Base-by-base conservation (phyloP, 176 grass and related monocot genomes). In the Leersia perrieri region DNA sequence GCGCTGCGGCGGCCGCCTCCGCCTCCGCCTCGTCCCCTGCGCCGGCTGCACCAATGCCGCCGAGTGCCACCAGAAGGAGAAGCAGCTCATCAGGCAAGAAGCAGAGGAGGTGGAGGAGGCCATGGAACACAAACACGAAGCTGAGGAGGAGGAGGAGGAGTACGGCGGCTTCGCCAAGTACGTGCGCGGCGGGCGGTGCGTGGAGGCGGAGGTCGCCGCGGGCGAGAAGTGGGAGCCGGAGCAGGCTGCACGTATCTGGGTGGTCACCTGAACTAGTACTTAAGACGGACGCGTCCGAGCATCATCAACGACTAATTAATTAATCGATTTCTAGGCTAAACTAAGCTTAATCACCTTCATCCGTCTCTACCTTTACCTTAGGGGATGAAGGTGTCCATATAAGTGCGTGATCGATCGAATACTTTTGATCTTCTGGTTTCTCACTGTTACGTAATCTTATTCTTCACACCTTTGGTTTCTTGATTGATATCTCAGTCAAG, bases 1-100 rank as follows among this genome's bases (percentile, higher is more conserved):
- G 68, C 87, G 93, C 7, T 68, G 61, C 80, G 88, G 87, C 66
- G 93, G 93, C 20, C 87, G 90, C 34, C 90, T 97, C 30, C 82
- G 74, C 12, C 78, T 97, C 66, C 62, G 35, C 60, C 40, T 90
- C 27, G 45, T n/a, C 60, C 58, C 84, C 23, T 25, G 25, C 80
- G 3, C 18, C 22, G 16, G 4, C n/a, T 33, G 75, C n/a, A 51
- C 41, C 62, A 75, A 26, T 68, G 44, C 38, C 25, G 67, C 80
- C 26, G 72, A 16, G 33, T 55, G 66, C 73, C 60, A 70, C 31
- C 11, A 45, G 5, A 73, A 80, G 49, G 84, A 80, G 77, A 2
- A 53, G 5, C 42, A 13, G 31, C 69, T 53, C 18, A 53, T 53
- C 49, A 53, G 22, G 11, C 18, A 53, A 22, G 49, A 49, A 62